Percentiles rank a stretch among this genome's conserved stretches.
phyloP scores from a whole-genome alignment of 1,139 yeast species.

The Pichia inconspicua region DNA sequence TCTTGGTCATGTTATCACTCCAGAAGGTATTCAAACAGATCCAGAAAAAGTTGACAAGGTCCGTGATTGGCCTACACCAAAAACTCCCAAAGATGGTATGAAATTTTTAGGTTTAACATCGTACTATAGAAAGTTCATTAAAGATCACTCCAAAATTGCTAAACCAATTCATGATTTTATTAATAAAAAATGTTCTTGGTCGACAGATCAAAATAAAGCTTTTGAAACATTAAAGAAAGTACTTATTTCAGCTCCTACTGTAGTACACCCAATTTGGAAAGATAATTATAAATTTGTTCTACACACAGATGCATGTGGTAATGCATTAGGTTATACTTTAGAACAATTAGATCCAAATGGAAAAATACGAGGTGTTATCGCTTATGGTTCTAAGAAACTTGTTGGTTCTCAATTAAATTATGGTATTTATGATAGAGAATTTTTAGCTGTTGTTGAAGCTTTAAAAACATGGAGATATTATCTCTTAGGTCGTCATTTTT shows the following conservation, averaged over 20 bases:
- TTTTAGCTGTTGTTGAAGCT: background rate
- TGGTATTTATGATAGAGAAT: background rate
- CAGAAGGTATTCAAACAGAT: conserved; percentile 7
- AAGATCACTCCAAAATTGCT: conserved; percentile 3
- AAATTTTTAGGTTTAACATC: conserved; percentile 8
- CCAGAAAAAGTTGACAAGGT: conserved; percentile 7
- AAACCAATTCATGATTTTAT: conserved; percentile 2
- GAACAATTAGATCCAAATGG: background rate
- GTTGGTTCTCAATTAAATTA: background rate
- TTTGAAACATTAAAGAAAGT: conserved; percentile 1
- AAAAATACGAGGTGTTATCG: background rate
- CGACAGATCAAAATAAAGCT: background rate
- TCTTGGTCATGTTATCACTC: conserved; percentile 9
- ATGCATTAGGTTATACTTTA: too few relatives aligned
- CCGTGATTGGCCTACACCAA: conserved; percentile 9
- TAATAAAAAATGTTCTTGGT: conserved; percentile 1
- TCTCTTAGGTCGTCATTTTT: background rate
- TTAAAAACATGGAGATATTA: background rate
- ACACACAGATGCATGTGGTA: too few relatives aligned
- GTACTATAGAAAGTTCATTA: conserved; percentile 9
- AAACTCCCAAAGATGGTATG: conserved; percentile 1
- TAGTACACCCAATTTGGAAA: too few relatives aligned
- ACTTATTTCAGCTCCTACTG: background rate
- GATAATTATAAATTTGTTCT: too few relatives aligned
- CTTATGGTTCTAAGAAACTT: background rate